phyloP scores from a whole-genome alignment of 2,329 filamentous ascomycete species.

The Fusarium sterilihyphosum region DNA sequence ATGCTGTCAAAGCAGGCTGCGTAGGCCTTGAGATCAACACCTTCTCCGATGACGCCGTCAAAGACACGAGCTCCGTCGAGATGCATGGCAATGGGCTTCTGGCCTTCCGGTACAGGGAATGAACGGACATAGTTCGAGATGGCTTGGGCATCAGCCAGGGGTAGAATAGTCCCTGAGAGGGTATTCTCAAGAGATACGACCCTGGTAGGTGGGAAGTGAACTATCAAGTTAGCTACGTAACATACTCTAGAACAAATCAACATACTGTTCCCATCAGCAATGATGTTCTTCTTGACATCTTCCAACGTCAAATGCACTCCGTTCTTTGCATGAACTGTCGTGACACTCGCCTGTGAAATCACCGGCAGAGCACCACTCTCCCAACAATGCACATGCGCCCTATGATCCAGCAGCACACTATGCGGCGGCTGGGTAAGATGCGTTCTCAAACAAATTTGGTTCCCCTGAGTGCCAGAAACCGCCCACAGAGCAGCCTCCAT shows the following conservation, averaged over 20 bases:
- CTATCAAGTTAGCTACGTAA: constrained; percentile 57
- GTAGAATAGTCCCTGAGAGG: constrained; percentile 78
- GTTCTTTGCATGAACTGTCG: constrained; percentile 73
- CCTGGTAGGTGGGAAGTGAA: constrained; percentile 81
- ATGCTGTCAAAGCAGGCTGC: constrained; percentile 75
- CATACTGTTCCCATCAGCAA: constrained; percentile 42
- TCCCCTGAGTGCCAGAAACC: constrained; percentile 43
- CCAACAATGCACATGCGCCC: constrained; percentile 77
- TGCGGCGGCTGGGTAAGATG: constrained; percentile 44
- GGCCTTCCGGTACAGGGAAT: constrained; percentile 42
- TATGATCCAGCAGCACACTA: constrained; percentile 62
- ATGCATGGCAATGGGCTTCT: constrained; percentile 71
- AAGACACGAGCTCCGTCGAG: constrained; percentile 80
- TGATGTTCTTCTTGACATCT: constrained; percentile 65
- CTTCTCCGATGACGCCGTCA: constrained; percentile 76
- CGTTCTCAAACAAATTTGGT: constrained; percentile 43
- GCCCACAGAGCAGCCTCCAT: constrained; percentile 44
- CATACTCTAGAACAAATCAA: neutral
- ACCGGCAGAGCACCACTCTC: constrained; percentile 71
- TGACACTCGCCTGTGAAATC: constrained; percentile 74
- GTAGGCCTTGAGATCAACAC: constrained; percentile 71
- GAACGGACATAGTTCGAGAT: constrained; percentile 74
- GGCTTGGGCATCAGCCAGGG: constrained; percentile 71
- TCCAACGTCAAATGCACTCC: constrained; percentile 76
- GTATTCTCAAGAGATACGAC: constrained; percentile 86